These are phyloP conservation scores for Aspergillus versicolor DNA, from an alignment of 2,329 filamentous ascomycete genomes.

Conservation along the genomic window DNA sequence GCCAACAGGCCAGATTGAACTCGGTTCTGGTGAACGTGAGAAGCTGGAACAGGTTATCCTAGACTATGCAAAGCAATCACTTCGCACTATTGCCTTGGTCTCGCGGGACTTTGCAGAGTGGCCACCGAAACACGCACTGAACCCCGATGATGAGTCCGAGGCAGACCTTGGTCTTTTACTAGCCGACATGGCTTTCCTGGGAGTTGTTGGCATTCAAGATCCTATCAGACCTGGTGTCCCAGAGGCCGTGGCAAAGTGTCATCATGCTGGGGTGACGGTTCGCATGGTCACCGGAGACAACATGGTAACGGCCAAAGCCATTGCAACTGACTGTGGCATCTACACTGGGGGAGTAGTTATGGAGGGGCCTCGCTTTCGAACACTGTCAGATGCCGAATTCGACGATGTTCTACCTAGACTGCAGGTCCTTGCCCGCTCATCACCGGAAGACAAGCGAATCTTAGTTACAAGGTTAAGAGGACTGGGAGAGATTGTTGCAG, in stretches of 20 bases:
- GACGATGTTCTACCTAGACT: conserved; percentile 55
- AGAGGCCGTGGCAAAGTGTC: conserved; percentile 22
- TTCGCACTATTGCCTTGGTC: conserved; percentile 70
- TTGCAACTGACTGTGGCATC: conserved; percentile 70
- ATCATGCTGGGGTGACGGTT: conserved; percentile 64
- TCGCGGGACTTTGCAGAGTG: conserved; percentile 69
- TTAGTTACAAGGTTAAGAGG: conserved; percentile 58
- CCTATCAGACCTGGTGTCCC: conserved; percentile 63
- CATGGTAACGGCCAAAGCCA: conserved; percentile 68
- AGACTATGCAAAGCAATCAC: conserved; percentile 51
- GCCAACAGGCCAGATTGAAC: conserved; percentile 10
- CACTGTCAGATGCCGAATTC: conserved; percentile 57
- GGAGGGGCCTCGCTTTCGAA: conserved; percentile 65
- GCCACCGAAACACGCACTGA: conserved; percentile 56
- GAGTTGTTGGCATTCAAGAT: conserved; percentile 70
- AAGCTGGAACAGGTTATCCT: conserved; percentile 16
- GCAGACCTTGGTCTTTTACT: conserved; percentile 66
- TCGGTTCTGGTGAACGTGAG: neutral
- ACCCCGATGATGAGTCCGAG: conserved; percentile 61
- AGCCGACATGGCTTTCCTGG: conserved; percentile 68
- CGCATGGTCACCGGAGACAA: conserved; percentile 70
- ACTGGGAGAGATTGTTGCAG: conserved; percentile 59
- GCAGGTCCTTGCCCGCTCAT: conserved; percentile 62
- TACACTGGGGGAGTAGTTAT: conserved; percentile 59
- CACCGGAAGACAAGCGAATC: conserved; percentile 63